A percentile compares a stretch with the other conserved stretches of the same genome.
These are phyloP conservation scores for Coniochaeta sp. DNA, from an alignment of 2,329 filamentous ascomycete genomes.

Conservation along the genomic window DNA sequence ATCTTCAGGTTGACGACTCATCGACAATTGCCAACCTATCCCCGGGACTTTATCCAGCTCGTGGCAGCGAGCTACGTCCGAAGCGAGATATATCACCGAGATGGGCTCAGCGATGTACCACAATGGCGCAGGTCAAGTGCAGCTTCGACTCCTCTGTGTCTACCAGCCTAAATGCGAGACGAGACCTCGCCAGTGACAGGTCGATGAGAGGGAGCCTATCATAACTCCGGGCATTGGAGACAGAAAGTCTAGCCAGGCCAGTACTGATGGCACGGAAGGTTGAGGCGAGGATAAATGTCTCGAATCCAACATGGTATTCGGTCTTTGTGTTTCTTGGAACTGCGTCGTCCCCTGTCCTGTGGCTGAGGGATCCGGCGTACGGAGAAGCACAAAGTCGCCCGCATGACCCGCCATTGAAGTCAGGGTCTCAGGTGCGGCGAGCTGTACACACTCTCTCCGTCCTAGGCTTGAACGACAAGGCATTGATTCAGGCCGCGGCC, in stretches of 20 bases:
- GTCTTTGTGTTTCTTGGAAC: neutral
- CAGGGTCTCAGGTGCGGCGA: neutral
- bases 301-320: neutral
- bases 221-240: neutral
- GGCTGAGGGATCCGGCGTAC: neutral
- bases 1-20: neutral
- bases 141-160: neutral
- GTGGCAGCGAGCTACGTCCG: neutral
- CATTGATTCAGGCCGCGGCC: neutral
- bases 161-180: neutral
- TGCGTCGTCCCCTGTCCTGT: neutral
- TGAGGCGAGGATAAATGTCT: neutral
- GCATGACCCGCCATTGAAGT: neutral
- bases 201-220: neutral
- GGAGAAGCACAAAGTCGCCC: neutral
- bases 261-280: neutral
- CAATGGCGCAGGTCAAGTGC: neutral
- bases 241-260: neutral
- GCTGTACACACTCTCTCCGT: too few species aligned
- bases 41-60: neutral
- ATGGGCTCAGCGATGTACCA: neutral
- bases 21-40: neutral
- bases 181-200: neutral
- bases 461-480: neutral
- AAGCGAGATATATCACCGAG: neutral